Evolutionary conservation across 23 red algal species (phyloP), one percentile per base, ranked within the genome.

Genomic region (Chondrus crispus): DNA sequence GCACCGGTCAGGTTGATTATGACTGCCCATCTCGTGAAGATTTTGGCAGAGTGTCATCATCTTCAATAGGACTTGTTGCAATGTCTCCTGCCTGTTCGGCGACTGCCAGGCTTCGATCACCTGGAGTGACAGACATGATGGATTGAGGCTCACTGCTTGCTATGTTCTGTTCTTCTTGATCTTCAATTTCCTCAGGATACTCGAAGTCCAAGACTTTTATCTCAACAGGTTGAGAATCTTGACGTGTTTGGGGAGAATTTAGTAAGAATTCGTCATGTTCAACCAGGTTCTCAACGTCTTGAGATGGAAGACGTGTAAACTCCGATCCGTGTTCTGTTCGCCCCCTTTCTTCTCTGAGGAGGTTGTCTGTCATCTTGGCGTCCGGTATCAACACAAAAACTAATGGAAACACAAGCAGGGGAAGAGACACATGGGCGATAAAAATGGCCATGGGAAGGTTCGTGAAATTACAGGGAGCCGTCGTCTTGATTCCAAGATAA

Each of bases 301-400:
- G 38, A 19, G 77, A 55, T 28, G 77, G 77, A 62, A 82, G 51
- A 28, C 77, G 77, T 43, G 62, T 38, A 40, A 82, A 82, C 24
- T 41, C 42, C 5, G 54, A 5, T n/a, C n/a, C n/a, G n/a, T n/a
- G n/a, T n/a, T n/a, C n/a, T n/a, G n/a, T n/a, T n/a, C n/a, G n/a
- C n/a, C n/a, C n/a, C n/a, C n/a, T n/a, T n/a, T n/a, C n/a, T 13
- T 75, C 41, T 16, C 81, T 60, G 60, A 94, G n/a, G 5, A 94
- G 73, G 29, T 87, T 75, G 46, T 94, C 92, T 42, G 92, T 94
- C 82, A 94, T 94, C 13, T 81, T 82, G 3, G 68, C 82, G 46
- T 76, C 47, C 13, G 92, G 92, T 45, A 94, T 94, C 36, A 94
- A 72, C 3, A 94, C 75, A 53, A 87, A 94, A 20, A 94, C 74